These are phyloP conservation scores for Bromus sterilis DNA, from an alignment of 176 grass and related monocot species.

Conservation along the genomic window DNA sequence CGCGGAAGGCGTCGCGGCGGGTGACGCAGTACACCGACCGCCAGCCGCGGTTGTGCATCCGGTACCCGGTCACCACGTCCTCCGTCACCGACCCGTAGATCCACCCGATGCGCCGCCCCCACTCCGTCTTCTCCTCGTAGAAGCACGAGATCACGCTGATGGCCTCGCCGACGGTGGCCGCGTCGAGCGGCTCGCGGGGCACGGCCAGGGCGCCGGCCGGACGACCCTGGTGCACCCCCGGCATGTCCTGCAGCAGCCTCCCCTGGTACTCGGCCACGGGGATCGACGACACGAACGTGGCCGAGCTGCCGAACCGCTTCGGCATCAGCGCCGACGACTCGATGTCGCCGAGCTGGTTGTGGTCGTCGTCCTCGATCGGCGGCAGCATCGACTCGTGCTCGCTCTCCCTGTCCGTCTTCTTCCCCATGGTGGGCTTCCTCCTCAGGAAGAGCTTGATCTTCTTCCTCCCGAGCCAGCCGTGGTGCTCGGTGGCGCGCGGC, in stretches of 20 bases:
- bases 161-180: conserved; percentile 66
- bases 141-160: conserved; percentile 92
- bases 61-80: conserved; percentile 94
- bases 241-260: conserved; percentile 70
- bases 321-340: conserved; percentile 63
- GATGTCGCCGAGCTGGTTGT: conserved; percentile 39
- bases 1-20: conserved; percentile 71
- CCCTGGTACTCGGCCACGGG: conserved; percentile 91
- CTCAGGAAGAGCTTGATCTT: conserved; percentile 79
- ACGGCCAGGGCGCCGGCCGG: conserved; percentile 72
- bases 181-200: conserved; percentile 77
- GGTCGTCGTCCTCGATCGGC: conserved; percentile 40
- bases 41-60: conserved; percentile 99
- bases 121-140: conserved; percentile 92
- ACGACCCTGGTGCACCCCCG: conserved; percentile 60
- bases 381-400: conserved; percentile 57
- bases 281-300: conserved; percentile 63
- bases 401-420: conserved; percentile 58
- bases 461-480: conserved; percentile 72
- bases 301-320: conserved; percentile 67
- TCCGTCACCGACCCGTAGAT: conserved; percentile 95
- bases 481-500: conserved; percentile 85
- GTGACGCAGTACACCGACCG: conserved; percentile 90
- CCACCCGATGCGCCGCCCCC: conserved; percentile 84
- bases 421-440: conserved; percentile 60